Evolutionary conservation across 2,329 filamentous ascomycete genomes (phyloP), one percentile per base, ranked within the genome.

Genomic region (Paracoccidioides lutzii): DNA sequence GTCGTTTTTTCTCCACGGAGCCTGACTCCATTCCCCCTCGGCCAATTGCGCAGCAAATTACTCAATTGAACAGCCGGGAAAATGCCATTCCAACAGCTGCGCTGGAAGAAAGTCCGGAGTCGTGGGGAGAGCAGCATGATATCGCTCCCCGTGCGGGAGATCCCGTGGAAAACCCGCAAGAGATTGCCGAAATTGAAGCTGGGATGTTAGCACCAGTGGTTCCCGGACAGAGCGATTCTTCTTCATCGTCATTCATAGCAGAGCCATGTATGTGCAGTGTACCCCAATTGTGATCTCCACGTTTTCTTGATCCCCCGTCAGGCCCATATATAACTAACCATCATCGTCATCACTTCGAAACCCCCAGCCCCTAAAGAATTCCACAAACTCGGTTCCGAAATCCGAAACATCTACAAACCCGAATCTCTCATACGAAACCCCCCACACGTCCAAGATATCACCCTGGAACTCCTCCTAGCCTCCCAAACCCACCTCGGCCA

Each of bases 401-500:
- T 71, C 32, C 55, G 58, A 54, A 55, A 60, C 48, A 54, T 53
- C 30, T 69, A 72, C 56, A 58, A 64, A 40, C 70, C 70, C 15
- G 67, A 71, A 58, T 56, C 61, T 46, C 49, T 72, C 48, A 60
- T 94, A 55, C 76, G 73, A 57, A 78, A 89, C 66, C 90, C 93
- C 3, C 90, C 90, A 0, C 73, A 73, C 42, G 85, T 89, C 30
- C 78, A 84, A 68, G 87, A 96, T 66, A 81, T 97, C 59, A 90
- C 90, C 50, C 82, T 98, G 58, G 90, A 96, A 75, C 80, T 95
- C 59, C 81, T 98, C 59, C 84, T 95, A 77, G 88, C 90, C 48
- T 83, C 85, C 37, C 89, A 95, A 73, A 82, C 83, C 55, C 90
- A 95, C 73, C 83, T 97, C 71, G 93, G 93, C 60, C 93, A 98